phyloP scores from a whole-genome alignment of 2,329 filamentous ascomycete species.

The Verticillium albo-atrum region DNA sequence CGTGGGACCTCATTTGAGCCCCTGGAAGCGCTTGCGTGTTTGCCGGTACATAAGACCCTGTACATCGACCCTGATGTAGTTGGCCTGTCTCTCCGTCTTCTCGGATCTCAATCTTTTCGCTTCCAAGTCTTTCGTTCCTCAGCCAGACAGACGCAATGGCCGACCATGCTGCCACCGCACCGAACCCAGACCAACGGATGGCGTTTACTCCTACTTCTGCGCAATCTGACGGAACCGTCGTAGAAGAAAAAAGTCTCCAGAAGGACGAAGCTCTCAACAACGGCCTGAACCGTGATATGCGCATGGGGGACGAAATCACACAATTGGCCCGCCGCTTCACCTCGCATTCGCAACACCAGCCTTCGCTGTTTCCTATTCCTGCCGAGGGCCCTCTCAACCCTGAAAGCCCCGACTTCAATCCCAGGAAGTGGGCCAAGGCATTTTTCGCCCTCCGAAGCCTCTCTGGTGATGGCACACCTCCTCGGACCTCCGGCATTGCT shows the following conservation, averaged over 20 bases:
- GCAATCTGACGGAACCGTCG: neutral
- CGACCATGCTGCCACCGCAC: neutral
- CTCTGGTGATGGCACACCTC: constrained; percentile 17
- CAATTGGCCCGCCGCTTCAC: constrained; percentile 23
- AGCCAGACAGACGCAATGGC: neutral
- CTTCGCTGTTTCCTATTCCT: constrained; percentile 14
- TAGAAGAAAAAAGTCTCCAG: neutral
- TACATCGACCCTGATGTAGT: no score
- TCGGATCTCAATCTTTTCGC: no score
- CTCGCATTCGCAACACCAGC: constrained; percentile 14
- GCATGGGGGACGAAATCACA: constrained; percentile 12
- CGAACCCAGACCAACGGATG: neutral
- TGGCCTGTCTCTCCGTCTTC: no score
- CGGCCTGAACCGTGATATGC: neutral
- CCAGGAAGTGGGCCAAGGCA: constrained; percentile 39
- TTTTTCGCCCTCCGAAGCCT: constrained; percentile 20
- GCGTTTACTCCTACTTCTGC: neutral
- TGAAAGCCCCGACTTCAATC: constrained; percentile 31
- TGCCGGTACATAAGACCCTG: no score
- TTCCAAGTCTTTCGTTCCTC: neutral
- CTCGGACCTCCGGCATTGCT: constrained; percentile 25
- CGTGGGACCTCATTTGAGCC: no score
- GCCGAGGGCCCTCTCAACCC: constrained; percentile 28
- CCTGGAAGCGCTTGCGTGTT: no score
- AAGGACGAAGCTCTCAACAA: neutral